A percentile compares a stretch with the other conserved stretches of the same genome.
These are phyloP conservation scores for Heliocybe sulcata DNA, from an alignment of 1,284 basidiomycete genomes.

Conservation along the genomic window DNA sequence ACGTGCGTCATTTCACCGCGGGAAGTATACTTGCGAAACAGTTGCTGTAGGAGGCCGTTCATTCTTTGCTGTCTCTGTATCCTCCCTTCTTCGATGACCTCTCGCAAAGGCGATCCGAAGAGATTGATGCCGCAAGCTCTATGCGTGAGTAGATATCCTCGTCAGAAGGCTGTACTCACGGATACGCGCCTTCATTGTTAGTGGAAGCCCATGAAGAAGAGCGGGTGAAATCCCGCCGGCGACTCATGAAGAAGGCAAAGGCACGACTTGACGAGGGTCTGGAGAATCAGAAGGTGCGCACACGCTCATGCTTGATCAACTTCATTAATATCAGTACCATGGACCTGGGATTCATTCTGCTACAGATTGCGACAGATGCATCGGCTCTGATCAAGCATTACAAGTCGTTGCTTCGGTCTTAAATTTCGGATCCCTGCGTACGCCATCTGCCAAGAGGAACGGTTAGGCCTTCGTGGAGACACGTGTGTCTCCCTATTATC, in stretches of 20 bases:
- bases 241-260: slow-evolving; percentile 27
- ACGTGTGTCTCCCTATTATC: neutral
- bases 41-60: slow-evolving; percentile 23
- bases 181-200: slow-evolving; percentile 9
- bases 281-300: slow-evolving; percentile 32
- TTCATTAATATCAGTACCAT: neutral
- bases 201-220: slow-evolving; percentile 25
- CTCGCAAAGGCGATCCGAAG: slow-evolving; percentile 23
- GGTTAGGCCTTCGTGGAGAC: neutral
- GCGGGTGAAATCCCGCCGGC: slow-evolving; percentile 28
- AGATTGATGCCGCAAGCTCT: slow-evolving; percentile 27
- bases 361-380: slow-evolving; percentile 33
- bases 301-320: neutral
- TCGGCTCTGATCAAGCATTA: slow-evolving; percentile 36
- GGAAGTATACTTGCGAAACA: neutral
- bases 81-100: slow-evolving; percentile 28
- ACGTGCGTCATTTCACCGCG: slow-evolving; percentile 13
- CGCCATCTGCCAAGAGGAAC: neutral
- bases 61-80: slow-evolving; percentile 21
- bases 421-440: neutral
- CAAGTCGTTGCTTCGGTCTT: slow-evolving; percentile 29
- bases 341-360: neutral
- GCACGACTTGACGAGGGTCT: slow-evolving; percentile 29
- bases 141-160: slow-evolving; percentile 23
- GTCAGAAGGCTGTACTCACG: neutral